Conservation (phyloP, 2,329 filamentous ascomycete species). For the Aspergillus sp. region DNA sequence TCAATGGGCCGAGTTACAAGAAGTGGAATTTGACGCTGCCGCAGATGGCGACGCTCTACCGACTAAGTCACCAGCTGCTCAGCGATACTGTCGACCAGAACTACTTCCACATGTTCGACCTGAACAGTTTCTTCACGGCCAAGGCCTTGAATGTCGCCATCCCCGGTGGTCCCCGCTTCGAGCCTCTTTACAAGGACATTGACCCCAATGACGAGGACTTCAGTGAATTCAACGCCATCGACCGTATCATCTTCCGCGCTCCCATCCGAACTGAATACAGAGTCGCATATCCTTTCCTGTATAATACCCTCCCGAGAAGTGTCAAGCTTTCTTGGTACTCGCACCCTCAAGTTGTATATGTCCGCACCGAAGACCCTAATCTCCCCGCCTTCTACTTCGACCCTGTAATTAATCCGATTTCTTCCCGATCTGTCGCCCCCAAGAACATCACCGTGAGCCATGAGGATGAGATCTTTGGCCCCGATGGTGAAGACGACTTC, state of each 20-base stretch:
- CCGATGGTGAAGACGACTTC: slow-evolving; percentile 80
- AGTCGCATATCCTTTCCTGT: slow-evolving; percentile 90
- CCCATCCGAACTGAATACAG: slow-evolving; percentile 94
- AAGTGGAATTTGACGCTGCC: slow-evolving; percentile 88
- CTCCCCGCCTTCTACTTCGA: slow-evolving; percentile 97
- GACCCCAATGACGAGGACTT: slow-evolving; percentile 99
- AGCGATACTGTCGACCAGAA: slow-evolving; percentile 94
- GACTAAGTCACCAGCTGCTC: slow-evolving; percentile 83
- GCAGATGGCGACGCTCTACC: slow-evolving; percentile 94
- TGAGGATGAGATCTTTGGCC: slow-evolving; percentile 90
- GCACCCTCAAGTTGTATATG: slow-evolving; percentile 88
- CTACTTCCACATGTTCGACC: slow-evolving; percentile 96
- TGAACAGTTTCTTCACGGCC: slow-evolving; percentile 91
- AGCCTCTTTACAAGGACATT: slow-evolving; percentile 97
- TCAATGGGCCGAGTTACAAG: slow-evolving; percentile 96
- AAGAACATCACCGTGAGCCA: slow-evolving; percentile 91
- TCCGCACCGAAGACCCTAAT: slow-evolving; percentile 80
- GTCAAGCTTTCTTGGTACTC: slow-evolving; percentile 94
- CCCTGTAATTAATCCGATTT: slow-evolving; percentile 96
- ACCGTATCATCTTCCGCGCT: slow-evolving; percentile 96
- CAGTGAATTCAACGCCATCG: slow-evolving; percentile 98
- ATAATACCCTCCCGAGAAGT: slow-evolving; percentile 93
- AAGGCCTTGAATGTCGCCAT: slow-evolving; percentile 97
- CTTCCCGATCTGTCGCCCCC: slow-evolving; percentile 86
- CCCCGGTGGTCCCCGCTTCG: slow-evolving; percentile 94